Conservation (phyloP, 2,329 filamentous ascomycete species). For the Parastagonospora nodorum region DNA sequence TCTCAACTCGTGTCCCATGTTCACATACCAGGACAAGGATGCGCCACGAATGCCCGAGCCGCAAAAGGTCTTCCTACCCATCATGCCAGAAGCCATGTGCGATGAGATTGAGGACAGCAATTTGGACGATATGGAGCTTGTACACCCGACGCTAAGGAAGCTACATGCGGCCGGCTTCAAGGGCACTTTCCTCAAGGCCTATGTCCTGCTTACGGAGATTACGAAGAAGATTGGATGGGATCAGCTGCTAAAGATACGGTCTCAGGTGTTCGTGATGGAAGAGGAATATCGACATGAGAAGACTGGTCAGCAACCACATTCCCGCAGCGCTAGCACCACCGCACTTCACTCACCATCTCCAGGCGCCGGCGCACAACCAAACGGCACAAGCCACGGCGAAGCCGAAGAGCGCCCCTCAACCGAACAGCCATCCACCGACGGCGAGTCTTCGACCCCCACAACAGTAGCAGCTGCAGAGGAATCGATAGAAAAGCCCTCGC, state of each 20-base stretch:
- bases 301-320: slow-evolving; percentile 46
- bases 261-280: slow-evolving; percentile 99
- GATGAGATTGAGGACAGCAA: slow-evolving; percentile 96
- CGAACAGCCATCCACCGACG: slow-evolving; percentile 37
- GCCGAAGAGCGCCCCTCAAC: slow-evolving; percentile 21
- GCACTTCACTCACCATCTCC: slow-evolving; percentile 71
- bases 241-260: slow-evolving; percentile 89
- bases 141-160: slow-evolving; percentile 84
- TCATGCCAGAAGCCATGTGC: slow-evolving; percentile 83
- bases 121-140: slow-evolving; percentile 76
- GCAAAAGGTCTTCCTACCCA: slow-evolving; percentile 82
- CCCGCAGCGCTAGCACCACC: slow-evolving; percentile 79
- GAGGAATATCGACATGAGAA: slow-evolving; percentile 95
- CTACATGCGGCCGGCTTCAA: slow-evolving; percentile 88
- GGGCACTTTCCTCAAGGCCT: slow-evolving; percentile 94
- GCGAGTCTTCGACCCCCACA: slow-evolving; percentile 32
- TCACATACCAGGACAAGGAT: slow-evolving; percentile 99
- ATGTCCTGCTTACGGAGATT: slow-evolving; percentile 92
- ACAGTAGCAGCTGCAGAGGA: slow-evolving; percentile 35
- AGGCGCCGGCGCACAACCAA: slow-evolving; percentile 46
- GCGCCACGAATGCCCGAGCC: slow-evolving; percentile 93
- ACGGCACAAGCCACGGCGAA: slow-evolving; percentile 50
- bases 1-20: slow-evolving; percentile 98
- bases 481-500: slow-evolving; percentile 76
- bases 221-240: slow-evolving; percentile 98